These are phyloP conservation scores for Salix koriyanagi DNA, from an alignment of 345 rosid genomes.

Conservation along the genomic window DNA sequence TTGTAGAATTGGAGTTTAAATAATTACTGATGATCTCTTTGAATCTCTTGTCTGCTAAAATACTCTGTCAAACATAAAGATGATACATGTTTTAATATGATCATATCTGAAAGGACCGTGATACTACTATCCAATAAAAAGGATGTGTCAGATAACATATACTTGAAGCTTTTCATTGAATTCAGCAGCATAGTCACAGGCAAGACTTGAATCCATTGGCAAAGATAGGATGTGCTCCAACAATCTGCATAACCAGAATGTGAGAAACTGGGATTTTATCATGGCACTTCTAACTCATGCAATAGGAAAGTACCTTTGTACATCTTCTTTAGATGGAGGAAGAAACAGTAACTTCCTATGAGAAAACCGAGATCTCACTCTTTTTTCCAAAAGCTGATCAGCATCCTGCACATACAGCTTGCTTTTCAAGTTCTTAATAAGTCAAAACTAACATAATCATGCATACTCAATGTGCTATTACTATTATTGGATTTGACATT, in stretches of 20 bases:
- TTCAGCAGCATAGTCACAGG: slow-evolving; percentile 52
- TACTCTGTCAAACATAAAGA: slow-evolving; percentile 51
- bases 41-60: slow-evolving; percentile 62
- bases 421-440: neutral
- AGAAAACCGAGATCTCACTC: slow-evolving; percentile 94
- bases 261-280: slow-evolving; percentile 1
- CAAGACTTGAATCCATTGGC: slow-evolving; percentile 62
- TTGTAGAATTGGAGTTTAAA: slow-evolving; percentile 45
- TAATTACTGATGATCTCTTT: slow-evolving; percentile 48
- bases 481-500: neutral
- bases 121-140: neutral
- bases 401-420: slow-evolving; percentile 59
- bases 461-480: neutral
- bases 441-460: neutral
- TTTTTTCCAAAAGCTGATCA: slow-evolving; percentile 90
- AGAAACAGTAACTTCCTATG: slow-evolving; percentile 78
- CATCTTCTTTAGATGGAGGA: slow-evolving; percentile 67
- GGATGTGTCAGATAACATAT: slow-evolving; percentile 28
- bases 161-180: slow-evolving; percentile 76
- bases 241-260: slow-evolving; percentile 50
- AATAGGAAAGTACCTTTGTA: slow-evolving; percentile 47
- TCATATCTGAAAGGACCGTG: neutral
- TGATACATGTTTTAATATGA: neutral
- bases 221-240: slow-evolving; percentile 67
- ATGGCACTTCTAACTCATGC: neutral